A percentile compares a stretch with the other conserved stretches of the same genome.
These are phyloP conservation scores for Onygenales sp. DNA, from an alignment of 2,329 filamentous ascomycete species.

Conservation along the genomic window DNA sequence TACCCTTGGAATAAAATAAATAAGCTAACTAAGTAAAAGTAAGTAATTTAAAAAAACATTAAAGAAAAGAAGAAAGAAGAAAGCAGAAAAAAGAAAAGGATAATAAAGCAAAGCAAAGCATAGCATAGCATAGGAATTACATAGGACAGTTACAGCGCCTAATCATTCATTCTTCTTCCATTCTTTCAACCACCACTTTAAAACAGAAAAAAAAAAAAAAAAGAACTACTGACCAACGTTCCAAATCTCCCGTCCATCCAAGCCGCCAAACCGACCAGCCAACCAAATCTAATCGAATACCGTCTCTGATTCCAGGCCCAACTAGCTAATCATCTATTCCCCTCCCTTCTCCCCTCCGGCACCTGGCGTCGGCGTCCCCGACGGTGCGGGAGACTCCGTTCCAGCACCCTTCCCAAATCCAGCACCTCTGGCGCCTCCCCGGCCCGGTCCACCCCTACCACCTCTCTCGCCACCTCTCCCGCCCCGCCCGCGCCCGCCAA, in stretches of 20 bases:
- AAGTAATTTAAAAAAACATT: background rate
- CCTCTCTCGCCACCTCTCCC: slow-evolving; percentile 45
- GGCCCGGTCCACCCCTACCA: slow-evolving; percentile 48
- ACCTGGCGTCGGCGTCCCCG: background rate
- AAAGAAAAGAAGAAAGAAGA: background rate
- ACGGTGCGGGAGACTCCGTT: background rate
- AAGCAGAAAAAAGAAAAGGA: background rate
- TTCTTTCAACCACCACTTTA: no score
- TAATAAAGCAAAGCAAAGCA: background rate
- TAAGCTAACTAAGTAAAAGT: no score
- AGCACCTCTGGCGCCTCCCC: slow-evolving; percentile 43
- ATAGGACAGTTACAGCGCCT: no score
- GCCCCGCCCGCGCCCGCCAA: slow-evolving; percentile 50
- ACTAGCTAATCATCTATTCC: background rate
- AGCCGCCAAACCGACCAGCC: background rate
- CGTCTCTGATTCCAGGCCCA: background rate
- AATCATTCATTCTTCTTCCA: no score
- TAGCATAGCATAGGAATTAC: background rate
- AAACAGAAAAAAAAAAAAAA: no score
- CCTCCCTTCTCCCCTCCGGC: background rate
- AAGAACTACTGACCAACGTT: background rate
- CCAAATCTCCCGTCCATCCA: background rate
- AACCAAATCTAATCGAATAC: background rate
- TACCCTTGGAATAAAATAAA: no score
- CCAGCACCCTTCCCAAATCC: slow-evolving; percentile 52